Conservation (phyloP, 306 rosid genomes). For the Pyrus betulifolia region DNA sequence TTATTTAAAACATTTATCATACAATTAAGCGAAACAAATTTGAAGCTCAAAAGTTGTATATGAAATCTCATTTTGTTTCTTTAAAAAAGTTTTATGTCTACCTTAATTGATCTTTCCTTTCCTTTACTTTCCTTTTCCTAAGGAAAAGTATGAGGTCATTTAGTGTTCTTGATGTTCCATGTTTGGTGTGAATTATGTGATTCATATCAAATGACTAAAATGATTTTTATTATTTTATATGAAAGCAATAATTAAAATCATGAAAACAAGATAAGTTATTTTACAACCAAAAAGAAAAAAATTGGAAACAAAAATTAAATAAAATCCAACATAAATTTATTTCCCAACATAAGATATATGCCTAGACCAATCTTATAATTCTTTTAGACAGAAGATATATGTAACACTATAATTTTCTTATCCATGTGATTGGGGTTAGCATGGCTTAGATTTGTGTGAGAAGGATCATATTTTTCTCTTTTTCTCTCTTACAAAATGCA, state of each 20-base stretch:
- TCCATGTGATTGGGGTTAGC: background rate
- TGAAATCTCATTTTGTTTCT: background rate
- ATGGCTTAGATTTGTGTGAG: background rate
- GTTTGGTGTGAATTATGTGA: slow-evolving; percentile 20
- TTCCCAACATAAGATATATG: background rate
- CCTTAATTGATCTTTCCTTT: background rate
- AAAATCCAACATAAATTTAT: background rate
- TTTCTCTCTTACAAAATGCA: background rate
- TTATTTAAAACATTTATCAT: background rate
- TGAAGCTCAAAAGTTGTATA: background rate
- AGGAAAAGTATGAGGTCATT: background rate
- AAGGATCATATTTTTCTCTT: background rate
- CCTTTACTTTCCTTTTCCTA: background rate
- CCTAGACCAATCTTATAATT: background rate
- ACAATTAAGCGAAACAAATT: background rate
- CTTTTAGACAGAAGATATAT: background rate
- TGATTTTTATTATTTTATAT: background rate
- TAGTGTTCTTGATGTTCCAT: slow-evolving; percentile 19
- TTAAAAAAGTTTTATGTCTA: background rate
- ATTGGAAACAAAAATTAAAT: background rate
- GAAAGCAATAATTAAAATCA: background rate
- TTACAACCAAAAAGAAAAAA: background rate
- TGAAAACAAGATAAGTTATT: no score
- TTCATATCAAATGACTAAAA: slow-evolving; percentile 14
- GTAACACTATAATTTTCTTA: background rate